Evolutionary conservation across 345 rosid species (phyloP).

Genomic region (Camelina laxa): DNA sequence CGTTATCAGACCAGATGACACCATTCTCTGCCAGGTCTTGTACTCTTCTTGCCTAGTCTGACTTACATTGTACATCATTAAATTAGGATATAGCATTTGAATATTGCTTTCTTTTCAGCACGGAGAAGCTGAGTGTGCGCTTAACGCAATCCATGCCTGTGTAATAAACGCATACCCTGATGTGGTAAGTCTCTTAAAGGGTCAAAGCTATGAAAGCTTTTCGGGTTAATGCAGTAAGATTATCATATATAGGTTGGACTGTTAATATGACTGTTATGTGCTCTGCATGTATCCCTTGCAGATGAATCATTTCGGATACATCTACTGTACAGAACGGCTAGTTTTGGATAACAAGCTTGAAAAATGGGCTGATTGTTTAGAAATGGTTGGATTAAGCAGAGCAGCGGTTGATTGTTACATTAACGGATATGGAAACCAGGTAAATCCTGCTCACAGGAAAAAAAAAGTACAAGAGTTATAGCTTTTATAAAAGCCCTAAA

Average conservation of each 20-base stretch:
- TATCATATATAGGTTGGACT: too few species aligned
- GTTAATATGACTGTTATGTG: background rate
- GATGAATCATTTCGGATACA: constrained; percentile 59
- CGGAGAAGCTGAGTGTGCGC: constrained; percentile 61
- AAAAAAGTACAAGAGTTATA: too few species aligned
- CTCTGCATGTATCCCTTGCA: constrained; percentile 32
- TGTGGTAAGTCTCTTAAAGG: constrained; percentile 52
- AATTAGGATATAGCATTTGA: background rate
- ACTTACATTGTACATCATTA: constrained; percentile 2
- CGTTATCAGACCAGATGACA: constrained; percentile 42
- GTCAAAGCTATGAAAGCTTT: constrained; percentile 1
- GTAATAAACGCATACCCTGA: constrained; percentile 59
- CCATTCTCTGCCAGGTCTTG: constrained; percentile 75
- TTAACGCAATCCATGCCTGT: constrained; percentile 62
- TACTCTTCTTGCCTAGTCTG: constrained; percentile 29
- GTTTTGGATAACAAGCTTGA: constrained; percentile 49
- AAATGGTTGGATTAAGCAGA: constrained; percentile 48
- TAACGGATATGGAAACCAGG: constrained; percentile 59
- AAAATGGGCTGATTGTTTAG: constrained; percentile 60
- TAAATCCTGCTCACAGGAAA: constrained; percentile 32
- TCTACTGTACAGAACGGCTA: constrained; percentile 57
- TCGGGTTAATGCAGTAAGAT: background rate
- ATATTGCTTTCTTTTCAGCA: constrained; percentile 48
- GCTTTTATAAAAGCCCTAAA: too few species aligned
- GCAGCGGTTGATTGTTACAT: constrained; percentile 58